Evolutionary conservation across 164 flowering plant genomes (phyloP).

Genomic region (Chloranthus sessilifolius): DNA sequence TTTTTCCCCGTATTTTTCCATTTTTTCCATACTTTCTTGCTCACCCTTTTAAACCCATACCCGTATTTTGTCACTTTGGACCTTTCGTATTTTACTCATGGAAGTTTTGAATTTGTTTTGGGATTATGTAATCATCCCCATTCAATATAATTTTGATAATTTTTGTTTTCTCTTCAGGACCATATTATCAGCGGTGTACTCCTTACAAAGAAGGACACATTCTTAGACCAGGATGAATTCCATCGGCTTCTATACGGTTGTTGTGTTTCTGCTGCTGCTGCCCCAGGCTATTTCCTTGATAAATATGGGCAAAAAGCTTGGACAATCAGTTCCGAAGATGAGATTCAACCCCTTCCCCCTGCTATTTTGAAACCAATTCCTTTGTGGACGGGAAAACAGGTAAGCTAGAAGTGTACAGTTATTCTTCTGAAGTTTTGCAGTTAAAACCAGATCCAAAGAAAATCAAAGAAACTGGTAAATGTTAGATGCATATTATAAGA

Average conservation of each 20-base stretch:
- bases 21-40: too few relatives aligned
- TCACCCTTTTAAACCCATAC: too few relatives aligned
- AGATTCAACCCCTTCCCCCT: constrained; percentile 45
- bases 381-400: constrained; percentile 98
- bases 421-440: too few relatives aligned
- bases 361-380: constrained; percentile 81
- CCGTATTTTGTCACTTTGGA: too few relatives aligned
- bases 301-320: constrained; percentile 44
- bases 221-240: constrained; percentile 62
- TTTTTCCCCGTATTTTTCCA: too few relatives aligned
- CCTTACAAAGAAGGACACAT: constrained; percentile 85
- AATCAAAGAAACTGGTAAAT: too few relatives aligned
- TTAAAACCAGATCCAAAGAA: too few relatives aligned
- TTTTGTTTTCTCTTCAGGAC: constrained; percentile 44
- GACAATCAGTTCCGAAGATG: constrained; percentile 38
- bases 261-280: constrained; percentile 40
- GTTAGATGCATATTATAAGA: too few relatives aligned
- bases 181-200: constrained; percentile 80
- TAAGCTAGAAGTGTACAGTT: constrained; percentile 5
- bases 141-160: neutral
- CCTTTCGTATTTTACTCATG: too few relatives aligned
- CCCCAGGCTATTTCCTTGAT: constrained; percentile 20
- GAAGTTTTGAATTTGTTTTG: too few relatives aligned
- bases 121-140: too few relatives aligned
- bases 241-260: constrained; percentile 73